Conservation (phyloP, 192 early-diverging fungal genomes). For the Backusella parvicylindrica region DNA sequence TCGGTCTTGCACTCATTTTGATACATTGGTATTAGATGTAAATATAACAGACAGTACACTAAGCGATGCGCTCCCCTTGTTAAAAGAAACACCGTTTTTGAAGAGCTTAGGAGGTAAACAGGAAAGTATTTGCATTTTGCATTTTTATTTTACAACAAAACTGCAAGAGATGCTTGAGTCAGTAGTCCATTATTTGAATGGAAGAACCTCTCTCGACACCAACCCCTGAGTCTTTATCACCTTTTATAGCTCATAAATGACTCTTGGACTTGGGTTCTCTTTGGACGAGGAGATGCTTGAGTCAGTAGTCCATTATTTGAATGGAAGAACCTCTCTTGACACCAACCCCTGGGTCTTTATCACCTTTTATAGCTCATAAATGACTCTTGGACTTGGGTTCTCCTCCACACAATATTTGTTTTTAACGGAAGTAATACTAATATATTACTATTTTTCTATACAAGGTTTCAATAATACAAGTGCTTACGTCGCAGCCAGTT, state of each 20-base stretch:
- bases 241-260: neutral
- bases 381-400: slow-evolving; percentile 7
- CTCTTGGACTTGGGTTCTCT: slow-evolving; percentile 9
- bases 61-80: neutral
- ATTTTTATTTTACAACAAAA: slow-evolving; percentile 10
- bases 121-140: slow-evolving; percentile 6
- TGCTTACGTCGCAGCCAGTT: neutral
- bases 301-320: slow-evolving; percentile 5
- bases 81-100: neutral
- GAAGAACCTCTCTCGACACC: slow-evolving; percentile 10
- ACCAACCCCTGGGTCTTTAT: slow-evolving; percentile 9
- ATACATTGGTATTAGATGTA: neutral
- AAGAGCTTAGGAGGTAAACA: neutral
- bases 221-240: slow-evolving; percentile 6
- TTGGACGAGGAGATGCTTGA: neutral
- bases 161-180: slow-evolving; percentile 15
- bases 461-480: neutral
- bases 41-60: neutral
- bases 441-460: slow-evolving; percentile 7
- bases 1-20: neutral
- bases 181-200: slow-evolving; percentile 6
- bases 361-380: neutral
- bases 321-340: slow-evolving; percentile 10
- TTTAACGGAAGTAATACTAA: slow-evolving; percentile 1
- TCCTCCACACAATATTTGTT: neutral